Percentiles rank a stretch among this genome's conserved stretches.
Conservation (phyloP, 2,329 filamentous ascomycete genomes). For the Leptographium procerum region DNA sequence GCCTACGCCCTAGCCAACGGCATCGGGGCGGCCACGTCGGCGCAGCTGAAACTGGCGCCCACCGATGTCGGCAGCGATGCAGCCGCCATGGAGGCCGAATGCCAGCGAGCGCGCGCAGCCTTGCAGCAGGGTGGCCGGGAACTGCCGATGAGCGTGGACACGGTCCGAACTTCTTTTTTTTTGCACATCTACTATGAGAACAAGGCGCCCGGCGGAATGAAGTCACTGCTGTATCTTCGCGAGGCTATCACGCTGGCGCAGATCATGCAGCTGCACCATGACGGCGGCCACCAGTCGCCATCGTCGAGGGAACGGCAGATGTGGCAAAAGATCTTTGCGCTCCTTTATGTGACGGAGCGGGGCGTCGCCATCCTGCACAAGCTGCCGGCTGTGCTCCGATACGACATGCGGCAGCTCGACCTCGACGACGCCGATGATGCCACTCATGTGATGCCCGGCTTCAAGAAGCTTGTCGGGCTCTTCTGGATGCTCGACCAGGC, state of each 20-base stretch:
- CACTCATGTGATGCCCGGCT: slow-evolving; percentile 33
- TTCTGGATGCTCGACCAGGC: slow-evolving; percentile 40
- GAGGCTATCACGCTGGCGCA: slow-evolving; percentile 42
- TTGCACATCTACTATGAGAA: slow-evolving; percentile 42
- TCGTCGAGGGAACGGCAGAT: slow-evolving; percentile 32
- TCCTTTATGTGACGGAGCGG: slow-evolving; percentile 37
- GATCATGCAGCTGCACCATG: slow-evolving; percentile 33
- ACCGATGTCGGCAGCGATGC: slow-evolving; percentile 20
- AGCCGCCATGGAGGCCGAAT: slow-evolving; percentile 23
- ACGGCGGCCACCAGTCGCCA: too few species aligned
- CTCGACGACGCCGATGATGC: slow-evolving; percentile 27
- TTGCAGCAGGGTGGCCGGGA: slow-evolving; percentile 16
- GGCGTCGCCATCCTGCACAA: slow-evolving; percentile 39
- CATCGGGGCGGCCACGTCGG: slow-evolving; percentile 34
- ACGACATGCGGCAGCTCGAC: slow-evolving; percentile 25
- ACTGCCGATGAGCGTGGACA: slow-evolving; percentile 24
- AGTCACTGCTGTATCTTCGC: slow-evolving; percentile 35
- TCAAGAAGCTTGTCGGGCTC: slow-evolving; percentile 35
- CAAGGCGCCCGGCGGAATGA: slow-evolving; percentile 29
- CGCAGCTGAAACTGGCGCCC: slow-evolving; percentile 32
- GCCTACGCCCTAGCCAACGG: slow-evolving; percentile 31
- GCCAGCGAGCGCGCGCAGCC: slow-evolving; percentile 18
- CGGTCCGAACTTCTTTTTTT: slow-evolving; percentile 36
- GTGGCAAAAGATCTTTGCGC: slow-evolving; percentile 32
- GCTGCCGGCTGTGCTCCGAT: slow-evolving; percentile 32